Base-by-base conservation (phyloP, 2,329 filamentous ascomycete species). In the Cladobotryum mycophilum region DNA sequence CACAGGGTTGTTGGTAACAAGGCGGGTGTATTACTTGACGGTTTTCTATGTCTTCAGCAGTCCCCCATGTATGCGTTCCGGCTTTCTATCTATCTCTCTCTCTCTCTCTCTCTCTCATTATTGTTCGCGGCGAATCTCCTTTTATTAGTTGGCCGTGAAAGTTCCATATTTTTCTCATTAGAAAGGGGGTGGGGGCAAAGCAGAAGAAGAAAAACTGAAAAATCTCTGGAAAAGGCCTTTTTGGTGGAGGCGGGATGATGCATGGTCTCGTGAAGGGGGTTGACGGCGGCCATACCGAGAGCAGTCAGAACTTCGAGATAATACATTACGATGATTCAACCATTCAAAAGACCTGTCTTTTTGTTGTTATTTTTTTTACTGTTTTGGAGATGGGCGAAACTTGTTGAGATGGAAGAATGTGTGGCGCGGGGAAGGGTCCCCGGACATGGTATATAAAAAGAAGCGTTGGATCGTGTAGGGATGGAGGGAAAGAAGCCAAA, bases 21-120 rank as follows among this genome's bases (percentile, higher is more conserved):
- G 64, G 63, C 59, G 61, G 61, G 59, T 68, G 66, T 67, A 67
- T 65, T 65, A 67, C 62, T 67, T 61, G 55, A 60, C 58, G 63
- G 63, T 60, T 58, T 62, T 62, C 43, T 51, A 59, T 63, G 60
- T 65, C 59, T 60, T 61, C 55, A 62, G 58, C 58, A 56, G 52
- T 53, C 56, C 56, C 55, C 56, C 56, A 55, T 66, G 57, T 61
- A 56, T 56, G 51, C 48, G 54, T 53, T 59, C 56, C 56, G 42
- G 36, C 49, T 55, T 51, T 60, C 18, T 30, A 20, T 30, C 41
- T 25, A 3, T 43, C 20, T 12, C 41, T 11, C 18, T 30, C 33
- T 30, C 41, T 25, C 17, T 43, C 20, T 12, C 41, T 11, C 2
- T 38, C 40, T 45, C 35, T 40, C 46, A 41, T 41, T 49, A 13